Evolutionary conservation across 202 grass and related monocot genomes (phyloP).

Genomic region (Dendrocalamus latiflorus): DNA sequence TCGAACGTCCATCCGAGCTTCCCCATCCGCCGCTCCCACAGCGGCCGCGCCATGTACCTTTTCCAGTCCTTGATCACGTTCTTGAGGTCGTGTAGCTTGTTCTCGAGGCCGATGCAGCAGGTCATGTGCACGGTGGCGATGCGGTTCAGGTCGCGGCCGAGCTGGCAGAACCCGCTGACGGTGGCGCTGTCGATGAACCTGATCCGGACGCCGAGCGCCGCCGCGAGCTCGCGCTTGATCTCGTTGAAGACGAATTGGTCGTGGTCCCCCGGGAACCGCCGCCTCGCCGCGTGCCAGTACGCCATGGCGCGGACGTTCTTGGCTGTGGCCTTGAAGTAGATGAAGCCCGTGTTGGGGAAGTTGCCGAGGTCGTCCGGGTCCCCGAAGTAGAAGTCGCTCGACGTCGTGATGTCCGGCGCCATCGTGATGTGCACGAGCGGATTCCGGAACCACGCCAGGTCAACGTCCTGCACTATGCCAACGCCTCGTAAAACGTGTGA

Average conservation of each 20-base stretch:
- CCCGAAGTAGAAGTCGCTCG: slow-evolving; percentile 90
- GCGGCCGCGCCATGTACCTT: slow-evolving; percentile 41
- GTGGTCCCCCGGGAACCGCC: slow-evolving; percentile 54
- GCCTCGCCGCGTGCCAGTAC: slow-evolving; percentile 69
- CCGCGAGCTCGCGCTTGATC: slow-evolving; percentile 65
- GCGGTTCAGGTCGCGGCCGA: slow-evolving; percentile 63
- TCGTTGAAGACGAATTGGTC: slow-evolving; percentile 94
- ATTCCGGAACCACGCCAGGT: slow-evolving; percentile 84
- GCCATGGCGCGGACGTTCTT: slow-evolving; percentile 63
- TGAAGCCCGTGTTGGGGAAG: slow-evolving; percentile 88
- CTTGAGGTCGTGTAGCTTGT: slow-evolving; percentile 62
- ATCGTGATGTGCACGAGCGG: slow-evolving; percentile 66
- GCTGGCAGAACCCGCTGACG: slow-evolving; percentile 76
- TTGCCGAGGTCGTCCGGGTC: slow-evolving; percentile 67
- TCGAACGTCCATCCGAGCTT: slow-evolving; percentile 64
- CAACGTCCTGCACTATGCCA: slow-evolving; percentile 54
- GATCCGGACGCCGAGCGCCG: slow-evolving; percentile 48
- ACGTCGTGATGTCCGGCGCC: slow-evolving; percentile 68
- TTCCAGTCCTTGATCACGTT: slow-evolving; percentile 57
- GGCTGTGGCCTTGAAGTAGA: slow-evolving; percentile 68
- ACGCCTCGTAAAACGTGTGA: too few relatives aligned
- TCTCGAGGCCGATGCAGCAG: slow-evolving; percentile 65
- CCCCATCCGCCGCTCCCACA: slow-evolving; percentile 44
- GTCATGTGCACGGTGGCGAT: slow-evolving; percentile 77
- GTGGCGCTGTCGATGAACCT: slow-evolving; percentile 51